Percentiles rank a stretch among this genome's conserved stretches.
These are phyloP conservation scores for Microthyrium microscopicum DNA, from an alignment of 2,329 filamentous ascomycete species.

Conservation along the genomic window DNA sequence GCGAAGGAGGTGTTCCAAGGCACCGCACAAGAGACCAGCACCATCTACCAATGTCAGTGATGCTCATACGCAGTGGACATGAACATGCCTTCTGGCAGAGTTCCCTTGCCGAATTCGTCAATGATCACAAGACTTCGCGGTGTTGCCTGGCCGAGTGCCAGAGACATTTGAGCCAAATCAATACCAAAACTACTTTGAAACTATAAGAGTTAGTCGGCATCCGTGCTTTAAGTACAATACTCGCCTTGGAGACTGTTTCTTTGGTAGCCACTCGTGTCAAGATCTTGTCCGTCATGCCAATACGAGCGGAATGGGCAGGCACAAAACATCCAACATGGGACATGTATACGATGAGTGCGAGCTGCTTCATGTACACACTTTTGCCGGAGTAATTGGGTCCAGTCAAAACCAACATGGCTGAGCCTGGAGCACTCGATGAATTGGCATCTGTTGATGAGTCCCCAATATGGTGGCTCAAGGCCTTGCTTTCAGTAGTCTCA, in stretches of 20 bases:
- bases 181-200: constrained; percentile 57
- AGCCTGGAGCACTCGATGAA: constrained; percentile 15
- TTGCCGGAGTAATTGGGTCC: constrained; percentile 96
- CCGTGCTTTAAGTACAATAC: too few species aligned
- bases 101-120: constrained; percentile 75
- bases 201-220: too few species aligned
- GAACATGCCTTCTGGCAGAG: constrained; percentile 34
- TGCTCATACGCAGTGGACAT: not conserved
- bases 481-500: too few species aligned
- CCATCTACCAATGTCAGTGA: constrained; percentile 30
- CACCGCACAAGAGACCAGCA: constrained; percentile 44
- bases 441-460: constrained; percentile 1
- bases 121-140: constrained; percentile 67
- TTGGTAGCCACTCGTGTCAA: constrained; percentile 68
- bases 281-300: constrained; percentile 87
- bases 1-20: constrained; percentile 39
- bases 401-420: constrained; percentile 66
- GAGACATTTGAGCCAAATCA: constrained; percentile 72
- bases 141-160: constrained; percentile 60
- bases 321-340: constrained; percentile 81
- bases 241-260: constrained; percentile 47
- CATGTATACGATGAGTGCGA: constrained; percentile 78
- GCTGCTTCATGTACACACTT: constrained; percentile 87
- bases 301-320: constrained; percentile 55
- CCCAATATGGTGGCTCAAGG: constrained; percentile 14